Base-by-base conservation (phyloP, 2,329 filamentous ascomycete species). In the Sclerotinia nivalis region DNA sequence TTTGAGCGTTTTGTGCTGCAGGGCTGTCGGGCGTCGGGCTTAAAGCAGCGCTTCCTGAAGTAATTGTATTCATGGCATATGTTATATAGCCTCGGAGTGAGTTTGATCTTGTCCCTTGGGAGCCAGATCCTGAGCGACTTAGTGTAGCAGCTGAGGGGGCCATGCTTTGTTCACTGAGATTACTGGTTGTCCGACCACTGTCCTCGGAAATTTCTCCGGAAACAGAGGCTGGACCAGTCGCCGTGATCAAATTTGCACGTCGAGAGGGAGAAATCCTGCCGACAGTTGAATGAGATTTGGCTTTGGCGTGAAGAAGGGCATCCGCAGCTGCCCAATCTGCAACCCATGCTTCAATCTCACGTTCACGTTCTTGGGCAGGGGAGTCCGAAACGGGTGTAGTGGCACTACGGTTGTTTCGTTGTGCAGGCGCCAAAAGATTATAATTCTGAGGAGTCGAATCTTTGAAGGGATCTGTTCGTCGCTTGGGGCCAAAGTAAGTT, bases 311-410 rank as follows among this genome's bases (percentile, higher is more conserved):
- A 37, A 79, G 70, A 4, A 78, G 70, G 9, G 75, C 74, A 72
- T 79, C 77, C 22, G 78, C 78, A 10, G 76, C 76, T 1, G 77
- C 78, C 78, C 79, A 80, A 66, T 80, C 79, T 10, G 75, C 71
- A n/a, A 79, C 76, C 79, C 79, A 80, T 75, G 78, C 75, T 49
- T 78, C 73, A 18, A 79, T 76, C 58, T 80, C 78, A 31, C 75
- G 72, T 58, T 79, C 76, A 15, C 77, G 75, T 40, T 76, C 76
- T 52, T 69, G 73, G 20, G 75, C 75, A 12, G 73, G 69, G 61
- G 71, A 74, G 66, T 78, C 77, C 2, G 72, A 69, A 8, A 74
- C 72, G 15, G 74, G 69, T 6, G 73, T 72, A 47, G 55, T 70
- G n/a, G 31, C 52, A 18, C 62, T 72, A 37, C 68, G 59, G 49